Percentiles rank a stretch among this genome's conserved stretches.
Evolutionary conservation across 78 protist genomes (phyloP).

Genomic region (Emiliania huxleyi): DNA sequence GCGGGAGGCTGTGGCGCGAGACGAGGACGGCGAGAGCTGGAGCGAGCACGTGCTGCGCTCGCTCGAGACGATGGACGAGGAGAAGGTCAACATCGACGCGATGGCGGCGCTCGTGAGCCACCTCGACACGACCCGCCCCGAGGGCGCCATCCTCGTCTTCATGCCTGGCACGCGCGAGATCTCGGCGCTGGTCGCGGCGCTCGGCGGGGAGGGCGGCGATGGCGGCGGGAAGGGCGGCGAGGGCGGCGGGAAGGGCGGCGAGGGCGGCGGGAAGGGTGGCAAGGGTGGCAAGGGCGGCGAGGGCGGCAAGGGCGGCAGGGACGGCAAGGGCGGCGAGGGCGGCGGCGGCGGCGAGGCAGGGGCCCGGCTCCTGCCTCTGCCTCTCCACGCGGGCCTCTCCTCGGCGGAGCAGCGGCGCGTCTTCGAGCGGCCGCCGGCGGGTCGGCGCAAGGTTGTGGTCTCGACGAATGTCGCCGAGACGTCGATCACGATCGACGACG

Average conservation of each 20-base stretch:
- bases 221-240: not conserved
- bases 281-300: not conserved
- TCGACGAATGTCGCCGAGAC: constrained; percentile 95
- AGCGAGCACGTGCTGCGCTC: not conserved
- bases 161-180: constrained; percentile 86
- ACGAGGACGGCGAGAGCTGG: not conserved
- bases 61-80: constrained; percentile 37
- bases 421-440: constrained; percentile 56
- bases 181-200: not conserved
- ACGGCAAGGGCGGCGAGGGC: not conserved
- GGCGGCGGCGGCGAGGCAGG: not conserved
- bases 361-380: not conserved
- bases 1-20: not conserved
- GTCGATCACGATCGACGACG: constrained; percentile 91
- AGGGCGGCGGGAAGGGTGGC: not conserved
- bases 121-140: not conserved
- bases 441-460: constrained; percentile 74
- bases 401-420: constrained; percentile 55
- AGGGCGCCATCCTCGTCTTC: constrained; percentile 80
- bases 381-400: constrained; percentile 62
- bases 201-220: not conserved
- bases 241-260: not conserved
- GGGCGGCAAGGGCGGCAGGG: not conserved
- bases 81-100: not conserved
- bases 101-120: not conserved